These are phyloP conservation scores for Peribolospora kevripleyi DNA, from an alignment of 768 basidiomycete species.

Conservation along the genomic window DNA sequence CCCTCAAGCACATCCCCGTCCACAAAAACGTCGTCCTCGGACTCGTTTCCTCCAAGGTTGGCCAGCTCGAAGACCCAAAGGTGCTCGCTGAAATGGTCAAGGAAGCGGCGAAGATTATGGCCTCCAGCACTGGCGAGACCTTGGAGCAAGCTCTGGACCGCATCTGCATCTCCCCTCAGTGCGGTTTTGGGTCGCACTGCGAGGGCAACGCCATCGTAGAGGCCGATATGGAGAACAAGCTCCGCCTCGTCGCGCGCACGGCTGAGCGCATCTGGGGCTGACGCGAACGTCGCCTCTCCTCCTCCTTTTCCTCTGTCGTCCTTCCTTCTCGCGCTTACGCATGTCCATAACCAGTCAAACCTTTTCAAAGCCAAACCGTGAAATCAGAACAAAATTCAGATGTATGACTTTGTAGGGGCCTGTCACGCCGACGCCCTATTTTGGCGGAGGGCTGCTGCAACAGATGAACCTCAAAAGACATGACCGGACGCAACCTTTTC, in stretches of 20 bases:
- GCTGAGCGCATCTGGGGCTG: conserved; percentile 13
- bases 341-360: too few species aligned
- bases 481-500: too few species aligned
- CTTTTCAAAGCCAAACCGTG: too few species aligned
- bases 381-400: too few species aligned
- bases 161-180: conserved; percentile 37
- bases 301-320: too few species aligned
- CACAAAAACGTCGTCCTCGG: conserved; percentile 15
- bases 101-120: conserved; percentile 31
- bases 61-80: conserved; percentile 29
- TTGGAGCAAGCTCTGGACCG: conserved; percentile 30
- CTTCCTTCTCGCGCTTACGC: too few species aligned
- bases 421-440: too few species aligned
- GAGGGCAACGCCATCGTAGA: conserved; percentile 32
- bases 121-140: conserved; percentile 25
- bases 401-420: too few species aligned
- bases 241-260: conserved; percentile 25
- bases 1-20: conserved; percentile 12
- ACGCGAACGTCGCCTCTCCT: neutral
- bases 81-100: conserved; percentile 29
- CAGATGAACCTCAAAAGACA: too few species aligned
- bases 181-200: conserved; percentile 37
- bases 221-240: conserved; percentile 30
- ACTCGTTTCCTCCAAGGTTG: conserved; percentile 14
- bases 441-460: too few species aligned